Evolutionary conservation across 176 grass and related monocot species (phyloP).

Genomic region (Urochloa ruziziensis): DNA sequence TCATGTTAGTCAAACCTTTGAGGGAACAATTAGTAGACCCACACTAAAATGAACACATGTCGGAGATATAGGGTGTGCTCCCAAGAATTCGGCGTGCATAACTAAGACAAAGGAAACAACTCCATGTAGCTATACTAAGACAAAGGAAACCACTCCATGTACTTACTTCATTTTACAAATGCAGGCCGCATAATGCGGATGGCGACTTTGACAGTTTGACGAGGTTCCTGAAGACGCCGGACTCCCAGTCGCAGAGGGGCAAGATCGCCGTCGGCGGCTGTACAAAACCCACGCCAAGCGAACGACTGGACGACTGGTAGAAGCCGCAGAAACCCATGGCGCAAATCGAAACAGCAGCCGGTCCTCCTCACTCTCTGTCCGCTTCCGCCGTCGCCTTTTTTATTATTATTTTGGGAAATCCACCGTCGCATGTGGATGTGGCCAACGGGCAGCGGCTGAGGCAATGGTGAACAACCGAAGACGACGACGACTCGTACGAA

Average conservation of each 20-base stretch:
- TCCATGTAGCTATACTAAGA: too few species aligned
- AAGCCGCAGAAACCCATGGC: slow-evolving; percentile 26
- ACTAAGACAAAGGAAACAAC: neutral
- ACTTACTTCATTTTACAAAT: slow-evolving; percentile 33
- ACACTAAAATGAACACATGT: neutral
- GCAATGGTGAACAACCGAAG: too few species aligned
- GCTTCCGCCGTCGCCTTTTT: too few species aligned
- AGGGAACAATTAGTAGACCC: neutral
- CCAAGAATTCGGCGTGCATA: neutral
- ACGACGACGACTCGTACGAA: too few species aligned
- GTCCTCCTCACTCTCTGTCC: too few species aligned
- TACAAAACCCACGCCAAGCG: neutral
- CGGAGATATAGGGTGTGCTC: neutral
- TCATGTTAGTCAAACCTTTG: neutral
- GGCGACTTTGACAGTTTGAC: too few species aligned
- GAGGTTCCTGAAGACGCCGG: slow-evolving; percentile 43
- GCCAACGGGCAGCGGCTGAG: too few species aligned
- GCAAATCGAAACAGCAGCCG: slow-evolving; percentile 8
- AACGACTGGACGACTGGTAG: slow-evolving; percentile 51
- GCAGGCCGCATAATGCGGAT: slow-evolving; percentile 28
- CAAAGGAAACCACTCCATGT: too few species aligned
- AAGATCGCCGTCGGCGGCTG: slow-evolving; percentile 19
- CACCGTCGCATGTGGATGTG: too few species aligned
- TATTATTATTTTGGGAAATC: too few species aligned
- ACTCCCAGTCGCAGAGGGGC: slow-evolving; percentile 13